These are phyloP conservation scores for Gorgonomyces haynaldii DNA, from an alignment of 192 early-diverging fungal genomes.

Conservation along the genomic window DNA sequence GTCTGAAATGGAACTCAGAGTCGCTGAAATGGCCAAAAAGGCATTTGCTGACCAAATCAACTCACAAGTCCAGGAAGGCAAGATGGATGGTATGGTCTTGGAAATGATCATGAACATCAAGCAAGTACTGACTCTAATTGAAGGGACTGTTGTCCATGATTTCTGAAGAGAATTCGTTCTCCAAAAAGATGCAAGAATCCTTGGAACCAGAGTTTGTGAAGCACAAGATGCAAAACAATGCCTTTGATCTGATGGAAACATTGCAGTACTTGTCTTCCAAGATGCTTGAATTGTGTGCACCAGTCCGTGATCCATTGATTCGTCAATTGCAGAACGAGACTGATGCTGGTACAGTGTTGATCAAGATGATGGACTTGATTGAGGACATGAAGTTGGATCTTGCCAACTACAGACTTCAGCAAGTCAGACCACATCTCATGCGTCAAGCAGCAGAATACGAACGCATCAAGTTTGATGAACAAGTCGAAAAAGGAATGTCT, in stretches of 20 bases:
- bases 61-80: conserved; percentile 41
- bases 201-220: conserved; percentile 57
- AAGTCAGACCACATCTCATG: conserved; percentile 54
- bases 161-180: conserved; percentile 36
- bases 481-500: conserved; percentile 28
- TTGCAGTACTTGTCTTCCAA: conserved; percentile 36
- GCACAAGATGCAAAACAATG: conserved; percentile 49
- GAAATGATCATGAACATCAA: conserved; percentile 43
- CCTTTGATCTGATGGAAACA: conserved; percentile 38
- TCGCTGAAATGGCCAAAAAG: conserved; percentile 47
- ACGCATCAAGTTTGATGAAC: conserved; percentile 48
- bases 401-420: conserved; percentile 60
- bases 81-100: conserved; percentile 35
- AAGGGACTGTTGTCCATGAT: conserved; percentile 60
- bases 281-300: conserved; percentile 67
- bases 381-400: conserved; percentile 74
- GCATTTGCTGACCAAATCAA: conserved; percentile 62
- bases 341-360: conserved; percentile 28
- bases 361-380: conserved; percentile 43
- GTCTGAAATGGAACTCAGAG: conserved; percentile 36
- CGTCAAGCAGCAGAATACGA: conserved; percentile 68
- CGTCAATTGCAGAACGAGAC: conserved; percentile 14
- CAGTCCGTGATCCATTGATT: conserved; percentile 56
- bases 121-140: conserved; percentile 27
- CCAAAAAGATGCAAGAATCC: conserved; percentile 44